A percentile compares a stretch with the other conserved stretches of the same genome.
Conservation (phyloP, 2,329 filamentous ascomycete genomes). For the Basipetospora sp. region DNA sequence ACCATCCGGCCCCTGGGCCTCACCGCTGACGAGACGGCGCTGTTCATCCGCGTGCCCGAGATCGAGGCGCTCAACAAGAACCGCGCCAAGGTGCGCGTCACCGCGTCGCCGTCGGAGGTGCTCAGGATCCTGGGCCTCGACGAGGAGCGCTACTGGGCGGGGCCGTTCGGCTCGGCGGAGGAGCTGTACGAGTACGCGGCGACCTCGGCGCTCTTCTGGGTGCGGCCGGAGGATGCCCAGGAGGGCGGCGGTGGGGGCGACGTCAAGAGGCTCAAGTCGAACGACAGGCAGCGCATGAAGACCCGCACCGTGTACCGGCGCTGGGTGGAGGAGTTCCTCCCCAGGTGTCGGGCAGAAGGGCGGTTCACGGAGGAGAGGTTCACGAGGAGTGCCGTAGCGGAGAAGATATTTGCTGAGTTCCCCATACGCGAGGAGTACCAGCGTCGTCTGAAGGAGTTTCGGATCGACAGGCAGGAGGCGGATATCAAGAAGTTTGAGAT, state of each 20-base stretch:
- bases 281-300: conserved; percentile 41
- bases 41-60: conserved; percentile 53
- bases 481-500: conserved; percentile 32
- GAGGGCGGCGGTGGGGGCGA: conserved; percentile 12
- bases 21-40: conserved; percentile 45
- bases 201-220: conserved; percentile 42
- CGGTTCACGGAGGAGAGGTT: conserved; percentile 17
- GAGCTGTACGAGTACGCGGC: conserved; percentile 49
- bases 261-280: conserved; percentile 28
- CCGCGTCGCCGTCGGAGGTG: conserved; percentile 36
- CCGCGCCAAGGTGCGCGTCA: conserved; percentile 44
- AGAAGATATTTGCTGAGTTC: conserved; percentile 40
- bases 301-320: conserved; percentile 40
- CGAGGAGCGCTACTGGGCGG: conserved; percentile 27
- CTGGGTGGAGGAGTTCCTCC: conserved; percentile 53
- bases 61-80: conserved; percentile 47
- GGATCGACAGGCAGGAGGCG: conserved; percentile 23
- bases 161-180: conserved; percentile 37
- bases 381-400: conserved; percentile 30
- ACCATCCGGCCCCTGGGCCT: conserved; percentile 52
- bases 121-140: conserved; percentile 51
- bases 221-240: conserved; percentile 19
- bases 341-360: conserved; percentile 28
- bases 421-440: conserved; percentile 29
- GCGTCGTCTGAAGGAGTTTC: conserved; percentile 25